Conservation (phyloP, 1,284 basidiomycete species). For the Ustilago loliicola region DNA sequence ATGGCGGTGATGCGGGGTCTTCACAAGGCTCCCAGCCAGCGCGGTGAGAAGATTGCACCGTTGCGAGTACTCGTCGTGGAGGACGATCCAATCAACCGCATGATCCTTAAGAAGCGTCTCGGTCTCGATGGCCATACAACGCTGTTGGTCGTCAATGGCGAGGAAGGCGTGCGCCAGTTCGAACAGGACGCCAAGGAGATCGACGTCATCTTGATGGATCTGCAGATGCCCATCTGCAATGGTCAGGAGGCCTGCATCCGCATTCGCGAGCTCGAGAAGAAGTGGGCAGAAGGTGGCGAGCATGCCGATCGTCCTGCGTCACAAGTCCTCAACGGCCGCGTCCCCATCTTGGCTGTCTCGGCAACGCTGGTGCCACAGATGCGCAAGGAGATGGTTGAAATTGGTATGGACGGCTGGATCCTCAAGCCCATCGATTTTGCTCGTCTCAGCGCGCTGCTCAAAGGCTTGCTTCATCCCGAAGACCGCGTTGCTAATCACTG, state of each 20-base stretch:
- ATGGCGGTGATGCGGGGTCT: conserved; percentile 45
- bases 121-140: conserved; percentile 79
- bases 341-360: conserved; percentile 87
- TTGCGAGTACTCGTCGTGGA: conserved; percentile 65
- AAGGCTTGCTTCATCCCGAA: conserved; percentile 53
- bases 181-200: conserved; percentile 76
- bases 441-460: conserved; percentile 56
- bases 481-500: conserved; percentile 57
- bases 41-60: conserved; percentile 42
- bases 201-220: conserved; percentile 86
- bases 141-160: conserved; percentile 80
- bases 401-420: conserved; percentile 87
- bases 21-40: conserved; percentile 27
- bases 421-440: conserved; percentile 85
- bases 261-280: conserved; percentile 72
- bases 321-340: conserved; percentile 77
- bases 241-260: conserved; percentile 80
- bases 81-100: conserved; percentile 82
- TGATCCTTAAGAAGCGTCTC: conserved; percentile 80
- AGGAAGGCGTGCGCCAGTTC: conserved; percentile 80
- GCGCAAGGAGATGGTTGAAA: conserved; percentile 75
- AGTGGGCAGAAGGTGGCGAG: conserved; percentile 27
- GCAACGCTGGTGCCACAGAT: conserved; percentile 81
- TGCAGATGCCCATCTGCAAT: conserved; percentile 87
- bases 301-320: conserved; percentile 55